Percentiles rank a stretch among this genome's conserved stretches.
These are phyloP conservation scores for Diplodia mutila DNA, from an alignment of 2,329 filamentous ascomycete genomes.

Conservation along the genomic window DNA sequence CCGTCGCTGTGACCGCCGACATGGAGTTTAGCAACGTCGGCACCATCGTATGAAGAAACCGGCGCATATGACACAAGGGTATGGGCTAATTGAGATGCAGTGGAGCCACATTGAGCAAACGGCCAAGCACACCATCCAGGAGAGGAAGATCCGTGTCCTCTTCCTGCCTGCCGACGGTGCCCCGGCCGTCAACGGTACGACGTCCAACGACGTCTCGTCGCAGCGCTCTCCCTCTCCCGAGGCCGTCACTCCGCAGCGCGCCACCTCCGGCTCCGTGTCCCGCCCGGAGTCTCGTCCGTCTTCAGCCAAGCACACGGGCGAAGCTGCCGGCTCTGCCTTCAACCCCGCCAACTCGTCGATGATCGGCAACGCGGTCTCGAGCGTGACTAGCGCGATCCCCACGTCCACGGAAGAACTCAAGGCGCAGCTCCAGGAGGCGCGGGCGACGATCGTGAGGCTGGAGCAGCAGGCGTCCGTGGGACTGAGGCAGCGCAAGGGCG, in stretches of 20 bases:
- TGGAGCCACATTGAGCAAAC: conserved; percentile 75
- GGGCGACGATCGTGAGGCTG: conserved; percentile 71
- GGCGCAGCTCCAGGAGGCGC: conserved; percentile 73
- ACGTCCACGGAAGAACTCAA: conserved; percentile 66
- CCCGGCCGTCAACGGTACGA: conserved; percentile 38
- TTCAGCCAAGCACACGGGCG: conserved; percentile 46
- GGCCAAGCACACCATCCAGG: conserved; percentile 77
- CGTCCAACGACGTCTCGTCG: conserved; percentile 33
- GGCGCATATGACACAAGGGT: conserved; percentile 24
- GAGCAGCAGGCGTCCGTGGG: conserved; percentile 65
- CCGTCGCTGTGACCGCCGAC: conserved; percentile 78
- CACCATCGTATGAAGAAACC: conserved; percentile 68
- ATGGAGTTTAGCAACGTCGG: conserved; percentile 82
- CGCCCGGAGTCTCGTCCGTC: conserved; percentile 44
- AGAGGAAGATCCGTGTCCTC: conserved; percentile 92
- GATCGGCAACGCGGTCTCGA: conserved; percentile 51
- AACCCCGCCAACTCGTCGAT: conserved; percentile 48
- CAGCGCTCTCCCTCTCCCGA: conserved; percentile 62
- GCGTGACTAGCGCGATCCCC: conserved; percentile 53
- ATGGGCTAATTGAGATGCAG: conserved; percentile 49
- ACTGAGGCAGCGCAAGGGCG: conserved; percentile 77
- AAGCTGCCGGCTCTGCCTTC: conserved; percentile 46
- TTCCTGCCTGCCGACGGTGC: conserved; percentile 69
- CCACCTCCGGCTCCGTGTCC: conserved; percentile 42
- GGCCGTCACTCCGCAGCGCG: conserved; percentile 52